Percentiles rank a stretch among this genome's conserved stretches.
Conservation (phyloP, 257 asterid genomes). For the Gardenia jasminoides region DNA sequence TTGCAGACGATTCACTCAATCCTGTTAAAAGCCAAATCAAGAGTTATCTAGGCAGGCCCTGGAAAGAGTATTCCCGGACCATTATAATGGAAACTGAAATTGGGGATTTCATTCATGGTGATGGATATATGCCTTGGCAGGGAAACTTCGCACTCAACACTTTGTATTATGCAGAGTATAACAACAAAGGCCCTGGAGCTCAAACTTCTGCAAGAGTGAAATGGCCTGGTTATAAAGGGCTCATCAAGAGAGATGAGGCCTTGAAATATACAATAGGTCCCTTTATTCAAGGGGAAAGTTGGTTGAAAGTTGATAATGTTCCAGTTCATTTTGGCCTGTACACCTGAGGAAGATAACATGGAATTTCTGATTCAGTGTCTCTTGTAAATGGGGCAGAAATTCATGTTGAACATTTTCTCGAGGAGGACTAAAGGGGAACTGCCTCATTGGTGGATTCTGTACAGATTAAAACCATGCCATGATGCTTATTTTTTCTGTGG, state of each 20-base stretch:
- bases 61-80: constrained; percentile 70
- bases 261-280: constrained; percentile 50
- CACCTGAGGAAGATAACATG: constrained; percentile 17
- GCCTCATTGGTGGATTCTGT: constrained; percentile 13
- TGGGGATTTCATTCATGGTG: constrained; percentile 54
- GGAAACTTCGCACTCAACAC: constrained; percentile 62
- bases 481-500: background rate
- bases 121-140: constrained; percentile 64
- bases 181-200: constrained; percentile 67
- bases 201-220: constrained; percentile 42
- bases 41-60: constrained; percentile 79
- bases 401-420: background rate
- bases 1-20: constrained; percentile 47
- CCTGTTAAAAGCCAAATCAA: constrained; percentile 50
- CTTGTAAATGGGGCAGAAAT: background rate
- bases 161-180: constrained; percentile 56
- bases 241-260: constrained; percentile 51
- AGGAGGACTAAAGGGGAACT: constrained; percentile 4
- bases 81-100: constrained; percentile 73
- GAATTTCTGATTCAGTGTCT: background rate
- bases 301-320: constrained; percentile 29
- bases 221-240: constrained; percentile 57
- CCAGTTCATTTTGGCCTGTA: constrained; percentile 65
- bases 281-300: constrained; percentile 64
- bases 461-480: background rate